Evolutionary conservation across 352 stramenopile genomes (phyloP).

Genomic region (Phytophthora citricola): DNA sequence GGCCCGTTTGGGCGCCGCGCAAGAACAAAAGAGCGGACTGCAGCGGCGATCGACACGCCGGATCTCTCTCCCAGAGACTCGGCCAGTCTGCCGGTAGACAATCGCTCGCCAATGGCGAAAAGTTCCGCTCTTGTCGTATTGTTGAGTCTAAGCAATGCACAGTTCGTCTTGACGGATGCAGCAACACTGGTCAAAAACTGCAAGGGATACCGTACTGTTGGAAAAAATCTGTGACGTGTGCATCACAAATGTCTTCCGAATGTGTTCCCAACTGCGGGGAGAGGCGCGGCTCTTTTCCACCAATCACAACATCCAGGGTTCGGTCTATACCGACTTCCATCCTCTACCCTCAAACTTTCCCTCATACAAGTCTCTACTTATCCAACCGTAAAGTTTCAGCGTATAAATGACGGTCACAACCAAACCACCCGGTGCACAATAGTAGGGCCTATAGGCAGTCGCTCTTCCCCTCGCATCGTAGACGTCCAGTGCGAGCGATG

Average conservation of each 20-base stretch:
- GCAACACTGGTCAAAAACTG: not conserved
- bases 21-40: slow-evolving; percentile 15
- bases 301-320: slow-evolving; percentile 11
- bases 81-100: slow-evolving; percentile 3
- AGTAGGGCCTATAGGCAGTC: slow-evolving; percentile 10
- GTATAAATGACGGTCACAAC: not conserved
- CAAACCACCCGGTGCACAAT: slow-evolving; percentile 26
- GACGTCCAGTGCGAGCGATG: slow-evolving; percentile 23
- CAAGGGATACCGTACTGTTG: too few relatives aligned
- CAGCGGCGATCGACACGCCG: slow-evolving; percentile 24
- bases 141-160: not conserved
- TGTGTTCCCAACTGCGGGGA: slow-evolving; percentile 4
- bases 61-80: slow-evolving; percentile 18
- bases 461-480: slow-evolving; percentile 15
- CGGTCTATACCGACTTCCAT: not conserved
- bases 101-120: not conserved
- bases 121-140: not conserved
- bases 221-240: slow-evolving; percentile 25
- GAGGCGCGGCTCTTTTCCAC: slow-evolving; percentile 16
- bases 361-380: not conserved
- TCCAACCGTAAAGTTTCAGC: too few relatives aligned
- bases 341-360: not conserved
- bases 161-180: not conserved
- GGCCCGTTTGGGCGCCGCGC: slow-evolving; percentile 17
- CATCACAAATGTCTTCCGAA: slow-evolving; percentile 20